phyloP scores from a whole-genome alignment of 305 asterid species.

The Fraxinus sp. region DNA sequence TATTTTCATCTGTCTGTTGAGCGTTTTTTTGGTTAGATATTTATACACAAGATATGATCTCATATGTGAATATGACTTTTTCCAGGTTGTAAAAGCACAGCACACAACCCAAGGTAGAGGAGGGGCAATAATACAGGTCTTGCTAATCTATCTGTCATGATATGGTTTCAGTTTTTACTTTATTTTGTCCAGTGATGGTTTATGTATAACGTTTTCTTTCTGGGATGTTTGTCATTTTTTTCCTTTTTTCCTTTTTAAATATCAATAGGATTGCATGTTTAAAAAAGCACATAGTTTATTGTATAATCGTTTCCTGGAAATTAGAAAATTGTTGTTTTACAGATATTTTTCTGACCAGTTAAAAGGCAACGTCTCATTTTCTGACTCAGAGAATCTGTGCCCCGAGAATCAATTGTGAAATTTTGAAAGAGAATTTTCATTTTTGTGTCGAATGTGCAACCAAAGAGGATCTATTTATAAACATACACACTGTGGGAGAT shows the following conservation, averaged over 20 bases:
- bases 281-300: neutral
- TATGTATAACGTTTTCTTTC: neutral
- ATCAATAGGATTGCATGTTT: neutral
- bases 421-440: neutral
- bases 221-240: neutral
- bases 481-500: neutral
- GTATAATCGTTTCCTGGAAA: neutral
- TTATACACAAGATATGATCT: neutral
- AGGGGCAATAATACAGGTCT: slow-evolving; percentile 93
- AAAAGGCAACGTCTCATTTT: neutral
- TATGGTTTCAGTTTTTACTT: slow-evolving; percentile 8
- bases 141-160: slow-evolving; percentile 11
- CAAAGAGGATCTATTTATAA: neutral
- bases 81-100: slow-evolving; percentile 80
- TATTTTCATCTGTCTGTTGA: neutral
- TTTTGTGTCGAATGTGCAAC: neutral
- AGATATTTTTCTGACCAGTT: neutral
- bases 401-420: neutral
- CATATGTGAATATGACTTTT: slow-evolving; percentile 10
- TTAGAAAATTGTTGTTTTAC: neutral
- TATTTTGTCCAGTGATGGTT: neutral
- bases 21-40: neutral
- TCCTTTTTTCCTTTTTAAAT: neutral
- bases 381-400: neutral
- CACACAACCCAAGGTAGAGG: slow-evolving; percentile 91